Base-by-base conservation (phyloP, 768 basidiomycete species). In the Rhodocollybia butyracea region DNA sequence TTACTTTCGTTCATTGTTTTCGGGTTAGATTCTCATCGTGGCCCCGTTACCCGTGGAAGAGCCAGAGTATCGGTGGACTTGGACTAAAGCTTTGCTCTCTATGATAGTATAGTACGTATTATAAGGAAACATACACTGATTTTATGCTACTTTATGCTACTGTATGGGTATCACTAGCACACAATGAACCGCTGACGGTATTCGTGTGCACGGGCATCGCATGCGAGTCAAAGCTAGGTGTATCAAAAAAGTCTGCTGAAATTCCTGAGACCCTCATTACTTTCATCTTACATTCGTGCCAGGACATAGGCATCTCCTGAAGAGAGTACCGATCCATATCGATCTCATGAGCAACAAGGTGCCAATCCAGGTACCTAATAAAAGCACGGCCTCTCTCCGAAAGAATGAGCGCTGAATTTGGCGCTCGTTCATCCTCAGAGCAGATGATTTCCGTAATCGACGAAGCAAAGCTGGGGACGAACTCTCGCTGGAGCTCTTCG, bases 301-400 rank as follows among this genome's bases (percentile, higher is more conserved):
- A 54, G 13, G 53, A 43, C 53, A 54, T 54, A 22, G 53, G 53
- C 53, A 45, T 42, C 12, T 54, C 53, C 42, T 43, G 53, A 6
- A 54, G 15, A 13, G 42, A 45, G 32, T 54, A 54, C 22, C 17
- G 17, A 41, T 54, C 53, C 21, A 54, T 10, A 41, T 54, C 53
- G 8, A 54, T 54, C n/a, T 45, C 30, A 40, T 45, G 40, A 13
- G 41, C 21, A 17, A 21, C 29, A 7, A 54, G 21, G 26, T 43
- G 30, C 17, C 31, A n/a, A 34, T 54, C 42, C 31, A 54, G 21
- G 11, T 30, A 22, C 41, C 36, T 42, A 13, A 54, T 45, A 21
- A 54, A 45, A 8, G 24, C 31, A 6, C 38, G 26, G 43, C 53
- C 53, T 24, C 36, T 42, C 27, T 54, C 53, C 31, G 53, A 54